phyloP scores from a whole-genome alignment of 2,329 filamentous ascomycete genomes.

The Alternaria sp. region DNA sequence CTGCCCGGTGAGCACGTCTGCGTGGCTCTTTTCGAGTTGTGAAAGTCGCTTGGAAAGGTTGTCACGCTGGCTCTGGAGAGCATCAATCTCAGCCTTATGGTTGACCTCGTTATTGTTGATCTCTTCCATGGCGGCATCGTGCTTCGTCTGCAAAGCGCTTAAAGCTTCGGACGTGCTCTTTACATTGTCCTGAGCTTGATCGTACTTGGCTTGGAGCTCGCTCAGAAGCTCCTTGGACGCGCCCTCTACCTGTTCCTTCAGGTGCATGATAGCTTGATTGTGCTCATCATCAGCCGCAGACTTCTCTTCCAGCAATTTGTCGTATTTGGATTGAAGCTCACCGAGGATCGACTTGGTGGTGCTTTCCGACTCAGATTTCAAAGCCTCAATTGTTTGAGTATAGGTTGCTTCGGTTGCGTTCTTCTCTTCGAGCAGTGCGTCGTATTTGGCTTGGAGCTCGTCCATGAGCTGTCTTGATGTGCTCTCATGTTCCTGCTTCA shows the following conservation, averaged over 20 bases:
- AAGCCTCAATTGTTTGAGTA: constrained; percentile 1
- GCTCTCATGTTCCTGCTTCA: constrained; percentile 30
- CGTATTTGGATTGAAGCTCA: constrained; percentile 22
- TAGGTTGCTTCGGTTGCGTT: not conserved
- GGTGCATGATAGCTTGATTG: not conserved
- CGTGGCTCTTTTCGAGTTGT: constrained; percentile 30
- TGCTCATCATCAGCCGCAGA: constrained; percentile 2
- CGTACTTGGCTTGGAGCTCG: constrained; percentile 22
- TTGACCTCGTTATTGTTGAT: constrained; percentile 20
- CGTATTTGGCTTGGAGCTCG: constrained; percentile 22
- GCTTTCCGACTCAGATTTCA: constrained; percentile 8
- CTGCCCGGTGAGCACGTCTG: constrained; percentile 22
- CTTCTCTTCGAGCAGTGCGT: constrained; percentile 7
- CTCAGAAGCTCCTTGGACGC: constrained; percentile 5
- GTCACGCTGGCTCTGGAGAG: constrained; percentile 25
- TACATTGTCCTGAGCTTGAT: constrained; percentile 7
- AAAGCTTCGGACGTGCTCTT: constrained; percentile 6
- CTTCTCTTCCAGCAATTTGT: constrained; percentile 28
- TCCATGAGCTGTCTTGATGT: constrained; percentile 19
- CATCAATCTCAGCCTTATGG: constrained; percentile 28
- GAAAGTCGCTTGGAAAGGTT: constrained; percentile 26
- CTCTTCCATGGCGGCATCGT: constrained; percentile 25
- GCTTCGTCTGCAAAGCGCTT: constrained; percentile 15
- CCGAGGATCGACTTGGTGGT: constrained; percentile 1
- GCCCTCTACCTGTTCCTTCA: constrained; percentile 1